phyloP scores from a whole-genome alignment of 78 protist species.

The Dictyostelium purpureum region DNA sequence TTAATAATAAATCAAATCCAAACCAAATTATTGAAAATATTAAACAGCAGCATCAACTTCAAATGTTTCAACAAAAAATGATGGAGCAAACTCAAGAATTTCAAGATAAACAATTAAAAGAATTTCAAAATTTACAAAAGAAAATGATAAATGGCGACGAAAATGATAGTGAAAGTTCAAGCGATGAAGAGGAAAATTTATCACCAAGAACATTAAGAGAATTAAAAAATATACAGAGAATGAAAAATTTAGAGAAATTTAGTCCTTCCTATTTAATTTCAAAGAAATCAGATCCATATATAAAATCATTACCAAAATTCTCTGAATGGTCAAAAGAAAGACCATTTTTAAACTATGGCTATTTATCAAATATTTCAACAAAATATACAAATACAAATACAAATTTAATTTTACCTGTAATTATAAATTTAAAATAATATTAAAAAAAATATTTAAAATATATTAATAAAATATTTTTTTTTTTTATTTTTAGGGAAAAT shows the following conservation, averaged over 20 bases:
- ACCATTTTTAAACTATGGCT: conserved; percentile 58
- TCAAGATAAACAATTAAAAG: not conserved
- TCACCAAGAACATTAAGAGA: conserved; percentile 67
- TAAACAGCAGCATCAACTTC: conserved; percentile 3
- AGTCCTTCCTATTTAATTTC: not conserved
- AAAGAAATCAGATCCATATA: not conserved
- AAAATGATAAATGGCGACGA: not conserved
- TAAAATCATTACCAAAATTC: conserved; percentile 12
- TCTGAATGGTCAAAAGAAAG: conserved; percentile 40
- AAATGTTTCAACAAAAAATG: not conserved
- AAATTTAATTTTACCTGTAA: conserved; percentile 29
- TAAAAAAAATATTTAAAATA: not conserved
- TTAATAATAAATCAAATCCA: not conserved
- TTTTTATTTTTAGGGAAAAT: conserved; percentile 6
- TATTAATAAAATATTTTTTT: not conserved
- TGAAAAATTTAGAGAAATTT: not conserved
- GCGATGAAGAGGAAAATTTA: not conserved
- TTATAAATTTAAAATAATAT: not conserved
- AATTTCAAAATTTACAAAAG: conserved; percentile 5
- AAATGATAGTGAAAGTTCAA: not conserved
- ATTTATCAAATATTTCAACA: conserved; percentile 20
- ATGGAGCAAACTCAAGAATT: not conserved
- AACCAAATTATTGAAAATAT: not conserved
- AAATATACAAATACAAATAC: not conserved
- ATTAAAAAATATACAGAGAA: conserved; percentile 19